Evolutionary conservation across 2,329 filamentous ascomycete species (phyloP).

Genomic region (Colletotrichum musae): DNA sequence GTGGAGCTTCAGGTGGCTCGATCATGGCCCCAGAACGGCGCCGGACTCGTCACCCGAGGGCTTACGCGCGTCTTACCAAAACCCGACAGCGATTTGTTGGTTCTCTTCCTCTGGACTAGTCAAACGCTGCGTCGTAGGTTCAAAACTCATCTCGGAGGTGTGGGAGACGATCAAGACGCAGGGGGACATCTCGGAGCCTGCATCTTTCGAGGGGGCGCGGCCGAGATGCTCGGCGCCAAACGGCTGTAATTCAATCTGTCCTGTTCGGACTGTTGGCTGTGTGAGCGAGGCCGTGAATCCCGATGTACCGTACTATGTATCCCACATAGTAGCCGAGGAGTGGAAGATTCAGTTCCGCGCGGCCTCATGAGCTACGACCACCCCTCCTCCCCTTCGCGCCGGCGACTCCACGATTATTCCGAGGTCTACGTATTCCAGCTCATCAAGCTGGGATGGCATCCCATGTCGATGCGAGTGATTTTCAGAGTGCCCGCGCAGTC

Average conservation of each 20-base stretch:
- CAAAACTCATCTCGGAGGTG: not conserved
- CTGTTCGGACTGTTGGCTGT: not conserved
- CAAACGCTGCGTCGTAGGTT: not conserved
- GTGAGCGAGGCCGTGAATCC: not conserved
- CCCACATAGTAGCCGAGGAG: no score
- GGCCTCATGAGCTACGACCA: slow-evolving; percentile 6
- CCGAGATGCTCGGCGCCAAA: slow-evolving; percentile 28
- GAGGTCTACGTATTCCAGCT: not conserved
- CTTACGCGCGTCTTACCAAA: slow-evolving; percentile 26
- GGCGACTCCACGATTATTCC: not conserved
- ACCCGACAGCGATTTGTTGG: not conserved
- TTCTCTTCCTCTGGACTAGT: not conserved
- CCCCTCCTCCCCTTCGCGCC: not conserved
- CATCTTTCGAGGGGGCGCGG: not conserved
- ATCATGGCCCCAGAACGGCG: slow-evolving; percentile 32
- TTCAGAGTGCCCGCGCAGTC: slow-evolving; percentile 16
- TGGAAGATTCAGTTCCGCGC: slow-evolving; percentile 17
- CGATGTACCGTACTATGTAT: not conserved
- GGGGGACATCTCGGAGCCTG: slow-evolving; percentile 1
- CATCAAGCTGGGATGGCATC: slow-evolving; percentile 18
- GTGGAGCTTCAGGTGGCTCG: slow-evolving; percentile 27
- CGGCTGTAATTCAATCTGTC: slow-evolving; percentile 17
- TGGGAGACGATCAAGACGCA: slow-evolving; percentile 10
- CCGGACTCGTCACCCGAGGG: slow-evolving; percentile 23
- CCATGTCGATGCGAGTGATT: slow-evolving; percentile 25